Base-by-base conservation (phyloP, 441 rosid species). In the Syzygium syzygioides region DNA sequence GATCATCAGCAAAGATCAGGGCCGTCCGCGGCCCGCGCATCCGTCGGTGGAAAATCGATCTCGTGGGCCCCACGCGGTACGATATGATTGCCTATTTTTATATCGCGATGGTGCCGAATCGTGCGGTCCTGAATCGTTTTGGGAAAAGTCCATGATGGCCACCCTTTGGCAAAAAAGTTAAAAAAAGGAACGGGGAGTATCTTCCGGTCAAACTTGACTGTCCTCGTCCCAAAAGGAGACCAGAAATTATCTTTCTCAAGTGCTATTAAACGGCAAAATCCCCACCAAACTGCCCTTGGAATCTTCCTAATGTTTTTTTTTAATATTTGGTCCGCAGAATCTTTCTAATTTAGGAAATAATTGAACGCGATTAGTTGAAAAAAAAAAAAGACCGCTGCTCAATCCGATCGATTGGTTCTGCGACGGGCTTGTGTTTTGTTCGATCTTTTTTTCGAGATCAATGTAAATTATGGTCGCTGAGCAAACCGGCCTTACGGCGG, bases 401-500 rank as follows among this genome's bases (percentile, higher is more conserved):
- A 20, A 1, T 71, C 28, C 28, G 37, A 18, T 32, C 17, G 9
- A 37, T 71, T 23, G 28, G 41, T 71, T 34, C 3, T 9, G 9
- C 37, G 7, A 41, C 6, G 17, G 53, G 7, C 83, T 3, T 3
- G 8, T 37, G 14, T 12, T 37, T 19, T 3, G 50, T 71, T 76
- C 3, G 6, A 41, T 13, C 83, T 23, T 12, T 41, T 41, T 23
- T 23, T 41, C 1, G n/a, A 52, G 6, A 41, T 6, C 18, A 2
- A 23, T 23, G n/a, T 23, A 11, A 14, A 76, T 12, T 23, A 9
- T 37, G 13, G 83, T 14, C 1, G 26, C 5, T 12, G 4, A 12
- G 50, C n/a, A 2, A 20, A 18, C 48, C 0, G 2, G 48, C 11
- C 48, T 3, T 0, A 0, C 9, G 4, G 45, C 5, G 41, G 1